phyloP scores from a whole-genome alignment of 441 rosid species.

The Codiaeum variegatum region DNA sequence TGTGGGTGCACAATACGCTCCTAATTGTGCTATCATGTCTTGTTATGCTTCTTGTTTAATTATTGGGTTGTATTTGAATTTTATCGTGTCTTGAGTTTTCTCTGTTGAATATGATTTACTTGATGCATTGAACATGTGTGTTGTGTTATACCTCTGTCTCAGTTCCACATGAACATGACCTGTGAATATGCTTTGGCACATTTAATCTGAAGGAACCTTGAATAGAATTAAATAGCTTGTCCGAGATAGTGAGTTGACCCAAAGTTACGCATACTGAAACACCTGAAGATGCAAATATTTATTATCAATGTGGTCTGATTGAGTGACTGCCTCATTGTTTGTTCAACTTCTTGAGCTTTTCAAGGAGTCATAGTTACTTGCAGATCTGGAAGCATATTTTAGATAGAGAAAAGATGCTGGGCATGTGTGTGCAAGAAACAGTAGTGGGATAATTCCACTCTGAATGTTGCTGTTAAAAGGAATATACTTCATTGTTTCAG shows the following conservation, averaged over 20 bases:
- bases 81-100: too few relatives aligned
- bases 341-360: not conserved
- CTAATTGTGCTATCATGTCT: not conserved
- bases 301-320: not conserved
- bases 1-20: not conserved
- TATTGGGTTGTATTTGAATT: too few relatives aligned
- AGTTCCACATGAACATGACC: too few relatives aligned
- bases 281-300: not conserved
- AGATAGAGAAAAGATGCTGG: not conserved
- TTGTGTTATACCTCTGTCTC: too few relatives aligned
- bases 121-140: too few relatives aligned
- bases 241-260: not conserved
- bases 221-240: not conserved
- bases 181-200: not conserved
- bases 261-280: not conserved
- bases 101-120: too few relatives aligned
- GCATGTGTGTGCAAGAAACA: not conserved
- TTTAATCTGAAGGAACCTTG: not conserved
- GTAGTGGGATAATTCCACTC: not conserved
- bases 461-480: not conserved
- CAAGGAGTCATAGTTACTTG: not conserved
- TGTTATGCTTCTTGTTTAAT: too few relatives aligned
- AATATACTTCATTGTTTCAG: not conserved
- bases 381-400: not conserved
- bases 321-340: not conserved